Evolutionary conservation across 2,329 filamentous ascomycete species (phyloP).

Genomic region (Falciphora oryzae): DNA sequence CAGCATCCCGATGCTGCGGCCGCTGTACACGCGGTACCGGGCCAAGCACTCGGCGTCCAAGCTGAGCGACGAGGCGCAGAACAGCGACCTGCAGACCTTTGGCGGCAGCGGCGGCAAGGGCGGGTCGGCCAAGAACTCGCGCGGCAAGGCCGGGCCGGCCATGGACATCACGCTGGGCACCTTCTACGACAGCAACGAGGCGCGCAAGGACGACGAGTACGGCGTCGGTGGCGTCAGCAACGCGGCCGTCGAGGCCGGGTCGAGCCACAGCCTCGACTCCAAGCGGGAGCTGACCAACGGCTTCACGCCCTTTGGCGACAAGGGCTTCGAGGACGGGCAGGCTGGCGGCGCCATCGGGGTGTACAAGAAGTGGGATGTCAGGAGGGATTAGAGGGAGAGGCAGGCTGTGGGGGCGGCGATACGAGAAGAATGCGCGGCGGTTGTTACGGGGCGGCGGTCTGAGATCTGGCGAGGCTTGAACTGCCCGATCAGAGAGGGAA

Average conservation of each 20-base stretch:
- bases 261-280: neutral
- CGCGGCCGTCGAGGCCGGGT: neutral
- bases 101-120: neutral
- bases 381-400: too few species aligned
- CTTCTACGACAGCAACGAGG: neutral
- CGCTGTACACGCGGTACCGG: slow-evolving; percentile 6
- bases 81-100: neutral
- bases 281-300: too few species aligned
- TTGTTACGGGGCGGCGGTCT: too few species aligned
- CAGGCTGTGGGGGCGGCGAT: too few species aligned
- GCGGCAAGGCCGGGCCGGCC: neutral
- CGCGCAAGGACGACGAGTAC: slow-evolving; percentile 7
- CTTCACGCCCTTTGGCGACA: too few species aligned
- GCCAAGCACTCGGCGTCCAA: neutral
- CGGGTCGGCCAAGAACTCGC: neutral
- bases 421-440: too few species aligned
- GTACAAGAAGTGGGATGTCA: slow-evolving; percentile 3
- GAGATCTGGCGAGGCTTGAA: too few species aligned
- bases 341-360: slow-evolving; percentile 1
- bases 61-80: slow-evolving; percentile 6
- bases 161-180: neutral
- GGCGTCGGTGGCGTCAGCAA: neutral
- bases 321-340: neutral
- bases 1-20: slow-evolving; percentile 33
- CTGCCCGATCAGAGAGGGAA: too few species aligned